Evolutionary conservation across 306 rosid species (phyloP).

Genomic region (Abrus precatorius): DNA sequence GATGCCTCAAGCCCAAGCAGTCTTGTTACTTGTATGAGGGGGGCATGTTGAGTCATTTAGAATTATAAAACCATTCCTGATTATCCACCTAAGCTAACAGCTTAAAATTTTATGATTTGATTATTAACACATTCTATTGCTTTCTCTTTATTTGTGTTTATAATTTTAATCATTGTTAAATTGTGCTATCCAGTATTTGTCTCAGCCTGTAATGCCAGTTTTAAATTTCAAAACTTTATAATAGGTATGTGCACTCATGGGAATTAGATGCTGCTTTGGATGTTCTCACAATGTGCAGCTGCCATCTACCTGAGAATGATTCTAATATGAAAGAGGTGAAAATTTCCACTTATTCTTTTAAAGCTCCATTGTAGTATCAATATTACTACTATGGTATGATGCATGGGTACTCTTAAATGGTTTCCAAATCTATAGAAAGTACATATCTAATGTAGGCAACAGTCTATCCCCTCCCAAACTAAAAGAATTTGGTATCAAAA

Average conservation of each 20-base stretch:
- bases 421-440: neutral
- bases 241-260: constrained; percentile 89
- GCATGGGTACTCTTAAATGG: constrained; percentile 27
- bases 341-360: constrained; percentile 44
- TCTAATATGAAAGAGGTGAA: constrained; percentile 74
- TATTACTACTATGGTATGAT: constrained; percentile 20
- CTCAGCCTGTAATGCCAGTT: constrained; percentile 27
- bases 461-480: neutral
- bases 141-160: constrained; percentile 37
- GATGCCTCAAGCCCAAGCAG: neutral
- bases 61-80: constrained; percentile 23
- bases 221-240: constrained; percentile 43
- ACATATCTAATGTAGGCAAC: neutral
- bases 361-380: constrained; percentile 26
- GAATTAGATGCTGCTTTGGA: constrained; percentile 95
- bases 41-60: neutral
- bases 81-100: constrained; percentile 3
- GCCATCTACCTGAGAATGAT: constrained; percentile 84
- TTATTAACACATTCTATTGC: constrained; percentile 9
- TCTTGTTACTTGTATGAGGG: constrained; percentile 11
- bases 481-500: neutral
- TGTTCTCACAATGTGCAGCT: constrained; percentile 96
- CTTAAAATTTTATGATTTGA: constrained; percentile 25
- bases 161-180: constrained; percentile 18
- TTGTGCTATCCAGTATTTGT: constrained; percentile 24